phyloP scores from a whole-genome alignment of 495 filamentous ascomycete species.

The Daldinia bambusicola region DNA sequence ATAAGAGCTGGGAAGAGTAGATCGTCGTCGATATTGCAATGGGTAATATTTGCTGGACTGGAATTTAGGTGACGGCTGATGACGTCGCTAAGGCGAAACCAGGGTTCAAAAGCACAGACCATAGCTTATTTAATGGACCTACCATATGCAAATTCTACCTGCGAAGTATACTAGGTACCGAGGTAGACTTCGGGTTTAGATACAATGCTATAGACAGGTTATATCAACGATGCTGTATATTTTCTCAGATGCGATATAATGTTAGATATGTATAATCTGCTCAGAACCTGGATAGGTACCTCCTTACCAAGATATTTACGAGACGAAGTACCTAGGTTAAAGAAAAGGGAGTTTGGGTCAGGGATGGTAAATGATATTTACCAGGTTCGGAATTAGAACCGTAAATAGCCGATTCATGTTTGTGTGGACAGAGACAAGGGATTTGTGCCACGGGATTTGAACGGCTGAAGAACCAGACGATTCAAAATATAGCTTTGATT shows the following conservation, averaged over 20 bases:
- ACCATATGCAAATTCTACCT: not conserved
- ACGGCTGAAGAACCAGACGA: no score
- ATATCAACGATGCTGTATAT: not conserved
- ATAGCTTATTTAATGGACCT: constrained; percentile 31
- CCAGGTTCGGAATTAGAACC: no score
- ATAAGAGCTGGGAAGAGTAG: not conserved
- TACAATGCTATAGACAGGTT: not conserved
- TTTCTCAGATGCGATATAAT: no score
- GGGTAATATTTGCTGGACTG: not conserved
- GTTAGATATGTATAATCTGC: no score
- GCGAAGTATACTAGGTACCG: not conserved
- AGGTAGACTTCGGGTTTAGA: not conserved
- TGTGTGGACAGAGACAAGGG: no score
- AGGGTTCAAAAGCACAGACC: constrained; percentile 27
- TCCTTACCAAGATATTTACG: no score
- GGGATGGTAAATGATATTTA: no score
- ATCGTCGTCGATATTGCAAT: not conserved
- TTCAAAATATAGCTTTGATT: not conserved
- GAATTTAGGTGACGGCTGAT: constrained; percentile 34
- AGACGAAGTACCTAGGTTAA: no score
- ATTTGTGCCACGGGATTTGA: no score
- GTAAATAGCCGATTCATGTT: no score
- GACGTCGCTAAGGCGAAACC: constrained; percentile 29
- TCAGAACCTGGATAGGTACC: no score
- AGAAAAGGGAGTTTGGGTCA: no score